Base-by-base conservation (phyloP, 2,329 filamentous ascomycete species). In the Fonsecaea monophora region DNA sequence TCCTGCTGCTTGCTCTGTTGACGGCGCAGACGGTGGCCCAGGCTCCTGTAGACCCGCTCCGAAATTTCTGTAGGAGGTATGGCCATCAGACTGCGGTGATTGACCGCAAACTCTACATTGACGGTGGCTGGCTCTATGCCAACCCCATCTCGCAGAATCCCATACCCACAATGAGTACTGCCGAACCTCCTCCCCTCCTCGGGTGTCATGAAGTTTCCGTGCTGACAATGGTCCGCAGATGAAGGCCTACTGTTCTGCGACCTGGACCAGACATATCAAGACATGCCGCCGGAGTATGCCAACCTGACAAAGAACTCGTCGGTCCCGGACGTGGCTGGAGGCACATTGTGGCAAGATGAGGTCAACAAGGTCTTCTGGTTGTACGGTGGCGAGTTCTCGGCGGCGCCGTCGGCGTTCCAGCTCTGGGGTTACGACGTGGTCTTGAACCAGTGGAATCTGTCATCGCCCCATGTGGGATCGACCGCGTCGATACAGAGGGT, bases 291-390 rank as follows among this genome's bases (percentile, higher is more conserved):
- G 50, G 80, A 88, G 35, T 81, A 85, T 64, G 81, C 83, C 42
- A 86, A 88, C 64, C 78, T 89, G 8, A 84, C 83, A 42, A 90
- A 89, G 74, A 86, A 87, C 66, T 77, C 77, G 15, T 81, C 82
- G 2, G 80, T 89, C n/a, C 87, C 87, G 0, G 77, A 78, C 67
- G 77, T 84, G 7, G 76, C 77, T 53, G 80, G 82, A 32, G 82
- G 82, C 10, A 74, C 83, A 2, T 77, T 89, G 12, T 90, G 87
- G 87, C 79, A 82, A 7, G 88, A 90, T 73, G 78, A 83, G 32
- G 80, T 87, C 45, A 90, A 90, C 77, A 88, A 89, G 73, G 80
- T 83, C 53, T 82, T 90, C 58, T 89, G 88, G 73, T 79, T 87
- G 1, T 90, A 85, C 72, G 88, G 87, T 10, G 88, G 88, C 54